Conservation (phyloP, 371 early-diverging fungal genomes). For the Dipsacomyces acuminosporus region DNA sequence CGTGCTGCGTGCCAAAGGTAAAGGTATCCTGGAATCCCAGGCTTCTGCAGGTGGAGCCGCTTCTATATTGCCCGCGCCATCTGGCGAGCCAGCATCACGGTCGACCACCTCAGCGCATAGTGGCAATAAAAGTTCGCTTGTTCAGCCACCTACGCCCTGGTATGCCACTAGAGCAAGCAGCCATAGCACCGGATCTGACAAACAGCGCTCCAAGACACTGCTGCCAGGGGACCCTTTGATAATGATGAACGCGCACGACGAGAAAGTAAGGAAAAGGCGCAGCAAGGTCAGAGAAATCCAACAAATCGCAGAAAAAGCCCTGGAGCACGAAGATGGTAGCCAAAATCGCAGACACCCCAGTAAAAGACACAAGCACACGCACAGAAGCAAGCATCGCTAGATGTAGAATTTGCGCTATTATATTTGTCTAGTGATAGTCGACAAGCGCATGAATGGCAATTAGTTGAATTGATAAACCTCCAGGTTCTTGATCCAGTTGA, state of each 20-base stretch:
- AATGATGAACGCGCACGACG: conserved; percentile 11
- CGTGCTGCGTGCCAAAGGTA: too few species aligned
- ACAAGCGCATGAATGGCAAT: background rate
- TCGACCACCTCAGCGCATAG: too few species aligned
- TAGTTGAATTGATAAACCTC: background rate
- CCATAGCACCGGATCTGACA: too few species aligned
- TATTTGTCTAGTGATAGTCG: background rate
- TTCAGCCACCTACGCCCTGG: conserved; percentile 2
- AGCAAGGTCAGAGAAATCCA: conserved; percentile 1
- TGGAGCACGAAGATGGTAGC: conserved; percentile 4
- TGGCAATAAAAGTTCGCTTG: too few species aligned
- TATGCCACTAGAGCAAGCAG: background rate
- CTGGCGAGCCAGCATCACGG: too few species aligned
- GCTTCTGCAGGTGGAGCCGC: too few species aligned
- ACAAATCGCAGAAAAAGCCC: background rate
- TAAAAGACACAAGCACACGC: too few species aligned
- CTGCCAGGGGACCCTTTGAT: conserved; percentile 7
- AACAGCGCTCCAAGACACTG: background rate
- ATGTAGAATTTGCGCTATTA: too few species aligned
- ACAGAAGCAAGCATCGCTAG: too few species aligned
- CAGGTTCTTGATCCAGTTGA: background rate
- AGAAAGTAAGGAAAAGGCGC: conserved; percentile 3
- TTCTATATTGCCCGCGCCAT: too few species aligned
- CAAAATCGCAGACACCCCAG: background rate
- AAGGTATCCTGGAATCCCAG: too few species aligned